Percentiles rank a stretch among this genome's conserved stretches.
Evolutionary conservation across 768 basidiomycete genomes (phyloP).

Genomic region (Tulasnella sp.): DNA sequence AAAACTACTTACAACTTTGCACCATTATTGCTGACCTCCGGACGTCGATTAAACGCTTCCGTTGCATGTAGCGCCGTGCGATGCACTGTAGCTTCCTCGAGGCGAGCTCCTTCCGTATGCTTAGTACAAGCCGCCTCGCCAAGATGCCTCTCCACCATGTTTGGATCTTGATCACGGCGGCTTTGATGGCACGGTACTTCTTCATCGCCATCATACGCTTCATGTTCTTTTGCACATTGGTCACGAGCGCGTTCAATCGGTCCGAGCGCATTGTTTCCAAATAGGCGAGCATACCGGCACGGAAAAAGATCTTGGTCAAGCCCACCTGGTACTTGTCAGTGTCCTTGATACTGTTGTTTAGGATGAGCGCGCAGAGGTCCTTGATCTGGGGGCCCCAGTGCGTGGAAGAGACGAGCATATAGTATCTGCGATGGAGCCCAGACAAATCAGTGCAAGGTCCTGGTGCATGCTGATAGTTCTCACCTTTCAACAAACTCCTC

Average conservation of each 20-base stretch:
- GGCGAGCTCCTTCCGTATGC: conserved; percentile 59
- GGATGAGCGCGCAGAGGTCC: conserved; percentile 70
- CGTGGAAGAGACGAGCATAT: conserved; percentile 84
- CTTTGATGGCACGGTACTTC: conserved; percentile 58
- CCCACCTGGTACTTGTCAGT: conserved; percentile 96
- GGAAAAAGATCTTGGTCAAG: conserved; percentile 97
- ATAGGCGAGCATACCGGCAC: conserved; percentile 95
- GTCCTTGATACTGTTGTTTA: conserved; percentile 80
- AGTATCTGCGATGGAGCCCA: conserved; percentile 50
- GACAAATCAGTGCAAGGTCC: neutral
- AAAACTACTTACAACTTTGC: conserved; percentile 65
- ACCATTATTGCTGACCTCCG: conserved; percentile 53
- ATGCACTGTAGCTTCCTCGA: conserved; percentile 67
- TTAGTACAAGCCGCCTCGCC: conserved; percentile 59
- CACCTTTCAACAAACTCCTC: conserved; percentile 97
- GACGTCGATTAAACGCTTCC: conserved; percentile 54
- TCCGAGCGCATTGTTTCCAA: conserved; percentile 84
- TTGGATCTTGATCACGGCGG: conserved; percentile 74
- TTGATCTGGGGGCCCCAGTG: conserved; percentile 80
- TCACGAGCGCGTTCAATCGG: conserved; percentile 80
- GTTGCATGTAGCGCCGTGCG: conserved; percentile 59
- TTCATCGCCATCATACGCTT: conserved; percentile 74
- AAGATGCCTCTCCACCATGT: conserved; percentile 88
- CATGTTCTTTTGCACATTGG: conserved; percentile 96
- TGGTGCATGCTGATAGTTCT: conserved; percentile 22